Base-by-base conservation (phyloP, 352 stramenopile species). In the Pythium guiyangense region DNA sequence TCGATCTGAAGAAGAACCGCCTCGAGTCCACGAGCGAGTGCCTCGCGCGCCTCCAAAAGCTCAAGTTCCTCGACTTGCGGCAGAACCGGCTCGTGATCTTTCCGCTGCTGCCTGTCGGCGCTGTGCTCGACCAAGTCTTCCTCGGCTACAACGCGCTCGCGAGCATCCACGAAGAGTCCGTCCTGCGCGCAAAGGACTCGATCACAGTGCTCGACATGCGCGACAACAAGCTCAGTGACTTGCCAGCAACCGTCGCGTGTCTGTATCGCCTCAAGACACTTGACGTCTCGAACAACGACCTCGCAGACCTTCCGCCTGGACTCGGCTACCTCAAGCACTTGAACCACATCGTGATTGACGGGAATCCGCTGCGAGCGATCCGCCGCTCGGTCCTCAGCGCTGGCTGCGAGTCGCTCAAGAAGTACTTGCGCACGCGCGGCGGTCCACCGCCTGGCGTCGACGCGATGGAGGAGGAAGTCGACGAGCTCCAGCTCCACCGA, bases 1-100 rank as follows among this genome's bases (percentile, higher is more conserved):
- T 93, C 4, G 79, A 93, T 45, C 52, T 93, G 31, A 92, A 88
- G 69, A 91, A 90, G 54, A 93, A 93, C 49, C 68, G 66, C 11
- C 39, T 93, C 25, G 72, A 85, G 39, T 76, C 67, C 0, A 71
- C 79, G 34, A 49, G 55, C 1, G 67, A 78, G 9, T 70, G 70
- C 50, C 65, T 92, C 14, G 54, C 63, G 20, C 63, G 63, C 2
- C 66, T 90, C 18, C 54, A 60, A 10, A 48, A 49, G 25, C 72
- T 93, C 26, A 87, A 80, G 43, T 90, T 83, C 58, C 62, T 90
- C 47, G 84, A 93, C 60, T 63, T 93, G 45, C 69, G 84, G 0
- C 80, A 93, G 43, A 93, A 93, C 59, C 75, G 72, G 29, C 60
- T 93, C 12, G 54, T 62, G 3, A 48, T 73, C 2, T 90, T 93